These are phyloP conservation scores for Penicillium flavigenum DNA, from an alignment of 495 filamentous ascomycete species.

Conservation along the genomic window DNA sequence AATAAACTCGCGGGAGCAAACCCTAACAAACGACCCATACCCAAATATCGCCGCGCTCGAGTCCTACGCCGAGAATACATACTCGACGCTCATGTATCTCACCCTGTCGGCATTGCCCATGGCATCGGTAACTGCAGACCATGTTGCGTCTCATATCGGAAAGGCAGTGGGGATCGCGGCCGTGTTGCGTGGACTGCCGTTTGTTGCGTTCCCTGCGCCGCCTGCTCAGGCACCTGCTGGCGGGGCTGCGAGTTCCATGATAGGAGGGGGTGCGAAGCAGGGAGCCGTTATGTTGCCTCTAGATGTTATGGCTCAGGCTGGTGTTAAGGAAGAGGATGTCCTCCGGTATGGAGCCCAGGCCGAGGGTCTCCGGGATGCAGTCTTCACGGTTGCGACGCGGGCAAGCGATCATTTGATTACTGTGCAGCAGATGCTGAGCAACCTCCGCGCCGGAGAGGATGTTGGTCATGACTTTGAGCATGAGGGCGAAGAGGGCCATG, in stretches of 20 bases:
- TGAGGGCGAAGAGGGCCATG: conserved; percentile 71
- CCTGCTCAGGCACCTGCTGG: conserved; percentile 53
- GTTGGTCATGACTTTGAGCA: conserved; percentile 87
- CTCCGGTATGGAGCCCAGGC: conserved; percentile 76
- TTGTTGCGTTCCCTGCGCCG: conserved; percentile 77
- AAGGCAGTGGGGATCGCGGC: conserved; percentile 89
- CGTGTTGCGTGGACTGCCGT: conserved; percentile 75
- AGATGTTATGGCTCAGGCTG: conserved; percentile 80
- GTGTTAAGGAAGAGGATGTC: conserved; percentile 83
- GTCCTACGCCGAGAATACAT: conserved; percentile 88
- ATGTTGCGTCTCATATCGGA: conserved; percentile 89
- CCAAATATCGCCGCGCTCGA: conserved; percentile 71
- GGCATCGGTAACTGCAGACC: conserved; percentile 80
- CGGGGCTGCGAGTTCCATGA: conserved; percentile 18
- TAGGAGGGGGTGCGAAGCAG: conserved; percentile 44
- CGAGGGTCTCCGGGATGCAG: conserved; percentile 76
- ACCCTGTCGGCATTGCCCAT: conserved; percentile 75
- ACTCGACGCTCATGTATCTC: conserved; percentile 89
- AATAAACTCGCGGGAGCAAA: conserved; percentile 75
- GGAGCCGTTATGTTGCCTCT: conserved; percentile 77
- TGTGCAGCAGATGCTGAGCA: conserved; percentile 83
- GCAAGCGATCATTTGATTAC: conserved; percentile 96
- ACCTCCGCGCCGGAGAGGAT: conserved; percentile 66
- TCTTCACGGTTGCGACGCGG: conserved; percentile 87
- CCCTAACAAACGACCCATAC: conserved; percentile 82